These are phyloP conservation scores for Candida sonorensis DNA, from an alignment of 805 yeast genomes.

Conservation along the genomic window DNA sequence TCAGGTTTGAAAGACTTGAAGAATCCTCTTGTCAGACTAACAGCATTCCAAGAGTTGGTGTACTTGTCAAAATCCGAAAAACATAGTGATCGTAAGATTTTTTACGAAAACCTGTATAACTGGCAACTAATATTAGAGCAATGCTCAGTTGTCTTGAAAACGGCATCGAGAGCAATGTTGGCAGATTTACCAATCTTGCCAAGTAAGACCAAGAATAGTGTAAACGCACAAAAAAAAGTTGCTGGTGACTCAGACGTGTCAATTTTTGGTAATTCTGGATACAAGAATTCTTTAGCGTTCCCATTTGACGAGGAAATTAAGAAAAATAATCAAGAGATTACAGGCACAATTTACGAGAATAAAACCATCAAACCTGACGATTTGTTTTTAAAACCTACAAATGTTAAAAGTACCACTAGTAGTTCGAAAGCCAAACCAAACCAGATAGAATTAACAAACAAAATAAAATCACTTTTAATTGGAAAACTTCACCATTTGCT, in stretches of 20 bases:
- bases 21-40: slow-evolving; percentile 41
- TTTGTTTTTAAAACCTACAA: slow-evolving; percentile 8
- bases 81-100: slow-evolving; percentile 40
- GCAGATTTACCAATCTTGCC: slow-evolving; percentile 18
- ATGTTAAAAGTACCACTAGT: too few relatives aligned
- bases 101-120: slow-evolving; percentile 38
- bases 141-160: slow-evolving; percentile 48
- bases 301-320: slow-evolving; percentile 9
- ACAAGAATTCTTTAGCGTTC: slow-evolving; percentile 8
- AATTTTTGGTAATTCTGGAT: slow-evolving; percentile 23
- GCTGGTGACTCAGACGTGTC: slow-evolving; percentile 1
- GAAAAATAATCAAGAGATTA: background rate
- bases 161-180: slow-evolving; percentile 20
- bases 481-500: too few relatives aligned
- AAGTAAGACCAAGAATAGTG: too few relatives aligned
- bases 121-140: slow-evolving; percentile 61
- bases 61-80: slow-evolving; percentile 49
- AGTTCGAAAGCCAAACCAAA: background rate
- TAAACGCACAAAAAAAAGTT: too few relatives aligned
- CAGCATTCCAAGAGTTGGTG: slow-evolving; percentile 74
- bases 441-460: slow-evolving; percentile 1
- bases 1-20: slow-evolving; percentile 53
- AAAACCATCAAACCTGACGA: slow-evolving; percentile 4
- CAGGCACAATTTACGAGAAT: background rate
- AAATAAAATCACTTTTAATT: slow-evolving; percentile 1